phyloP scores from a whole-genome alignment of 257 asterid species.

The Solanum virginianum region DNA sequence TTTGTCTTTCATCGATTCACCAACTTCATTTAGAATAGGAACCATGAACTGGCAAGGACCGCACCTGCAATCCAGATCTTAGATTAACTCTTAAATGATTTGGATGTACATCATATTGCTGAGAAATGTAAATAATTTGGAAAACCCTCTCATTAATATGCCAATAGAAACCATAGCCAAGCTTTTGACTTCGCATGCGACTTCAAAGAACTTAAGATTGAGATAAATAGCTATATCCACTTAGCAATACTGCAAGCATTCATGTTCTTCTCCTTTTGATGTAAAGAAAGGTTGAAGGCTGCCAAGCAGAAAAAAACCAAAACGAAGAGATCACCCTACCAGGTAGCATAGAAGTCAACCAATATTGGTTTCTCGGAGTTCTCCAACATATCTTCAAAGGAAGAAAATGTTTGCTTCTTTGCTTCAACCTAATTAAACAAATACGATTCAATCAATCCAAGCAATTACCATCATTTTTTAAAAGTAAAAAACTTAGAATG shows the following conservation, averaged over 20 bases:
- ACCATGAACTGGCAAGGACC: constrained; percentile 98
- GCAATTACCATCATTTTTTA: not conserved
- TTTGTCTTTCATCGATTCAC: constrained; percentile 53
- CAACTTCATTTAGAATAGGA: constrained; percentile 72
- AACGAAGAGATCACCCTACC: constrained; percentile 30
- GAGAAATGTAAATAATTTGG: not conserved
- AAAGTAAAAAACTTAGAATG: not conserved
- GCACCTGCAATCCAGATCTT: constrained; percentile 48
- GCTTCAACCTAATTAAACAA: constrained; percentile 59
- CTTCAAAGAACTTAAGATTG: not conserved
- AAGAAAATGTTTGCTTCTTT: constrained; percentile 67
- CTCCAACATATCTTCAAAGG: constrained; percentile 69
- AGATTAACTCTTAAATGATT: not conserved
- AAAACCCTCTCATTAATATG: not conserved
- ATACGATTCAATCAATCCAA: not conserved
- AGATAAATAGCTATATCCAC: not conserved
- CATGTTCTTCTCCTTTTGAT: not conserved
- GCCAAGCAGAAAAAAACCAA: not conserved
- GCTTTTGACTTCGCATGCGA: not conserved
- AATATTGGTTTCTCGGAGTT: constrained; percentile 71
- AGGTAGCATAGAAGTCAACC: constrained; percentile 96
- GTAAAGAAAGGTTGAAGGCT: not conserved
- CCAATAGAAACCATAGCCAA: not conserved
- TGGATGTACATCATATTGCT: not conserved
- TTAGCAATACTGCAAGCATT: not conserved